Percentiles rank a stretch among this genome's conserved stretches.
Evolutionary conservation across 768 basidiomycete species (phyloP).

Genomic region (Cystobasidium tubakii): DNA sequence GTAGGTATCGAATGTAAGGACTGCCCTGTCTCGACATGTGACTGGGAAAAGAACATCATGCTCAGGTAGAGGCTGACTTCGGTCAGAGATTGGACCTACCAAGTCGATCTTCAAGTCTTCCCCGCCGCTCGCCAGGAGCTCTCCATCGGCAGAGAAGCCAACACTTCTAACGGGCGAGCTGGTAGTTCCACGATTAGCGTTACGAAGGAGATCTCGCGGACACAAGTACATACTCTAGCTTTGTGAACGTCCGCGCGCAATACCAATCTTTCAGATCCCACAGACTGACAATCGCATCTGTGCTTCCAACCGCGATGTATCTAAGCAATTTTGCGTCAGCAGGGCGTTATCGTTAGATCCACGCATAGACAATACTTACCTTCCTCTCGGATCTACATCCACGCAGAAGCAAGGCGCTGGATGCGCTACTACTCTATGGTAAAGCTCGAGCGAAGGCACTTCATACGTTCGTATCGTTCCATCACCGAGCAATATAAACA

Average conservation of each 20-base stretch:
- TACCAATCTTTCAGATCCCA: slow-evolving; percentile 44
- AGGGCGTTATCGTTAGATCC: background rate
- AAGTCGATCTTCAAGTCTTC: slow-evolving; percentile 30
- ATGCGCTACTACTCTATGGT: slow-evolving; percentile 33
- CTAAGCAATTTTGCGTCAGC: background rate
- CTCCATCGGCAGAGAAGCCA: slow-evolving; percentile 31
- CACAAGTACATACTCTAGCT: slow-evolving; percentile 38
- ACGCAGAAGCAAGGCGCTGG: slow-evolving; percentile 26
- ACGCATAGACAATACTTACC: slow-evolving; percentile 15
- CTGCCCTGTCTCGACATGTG: slow-evolving; percentile 35
- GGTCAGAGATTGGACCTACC: background rate
- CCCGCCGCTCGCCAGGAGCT: slow-evolving; percentile 23
- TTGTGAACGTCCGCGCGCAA: slow-evolving; percentile 37
- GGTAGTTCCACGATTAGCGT: background rate
- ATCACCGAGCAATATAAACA: slow-evolving; percentile 36
- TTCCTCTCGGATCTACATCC: slow-evolving; percentile 44
- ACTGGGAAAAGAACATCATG: background rate
- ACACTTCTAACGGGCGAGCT: slow-evolving; percentile 27
- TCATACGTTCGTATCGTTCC: slow-evolving; percentile 32
- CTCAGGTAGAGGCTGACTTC: background rate
- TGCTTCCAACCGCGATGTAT: slow-evolving; percentile 42
- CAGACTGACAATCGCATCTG: slow-evolving; percentile 42
- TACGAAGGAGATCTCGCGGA: background rate
- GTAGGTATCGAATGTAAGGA: slow-evolving; percentile 24
- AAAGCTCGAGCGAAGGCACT: slow-evolving; percentile 37